A percentile compares a stretch with the other conserved stretches of the same genome.
Conservation (phyloP, 805 yeast genomes). For the Grigorovia humatica region DNA sequence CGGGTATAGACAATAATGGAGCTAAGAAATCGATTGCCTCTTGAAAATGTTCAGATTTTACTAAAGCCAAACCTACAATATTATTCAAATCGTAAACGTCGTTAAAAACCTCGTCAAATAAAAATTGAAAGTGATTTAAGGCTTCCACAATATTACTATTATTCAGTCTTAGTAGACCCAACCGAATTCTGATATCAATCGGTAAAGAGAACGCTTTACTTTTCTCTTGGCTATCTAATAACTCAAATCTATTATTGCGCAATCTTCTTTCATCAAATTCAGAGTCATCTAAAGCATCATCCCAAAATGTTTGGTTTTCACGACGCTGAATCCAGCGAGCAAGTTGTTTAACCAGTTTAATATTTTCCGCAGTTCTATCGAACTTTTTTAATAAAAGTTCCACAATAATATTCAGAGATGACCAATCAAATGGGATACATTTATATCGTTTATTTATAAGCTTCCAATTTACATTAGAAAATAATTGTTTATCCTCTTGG, state of each 20-base stretch:
- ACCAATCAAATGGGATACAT: conserved; percentile 68
- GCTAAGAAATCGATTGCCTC: conserved; percentile 64
- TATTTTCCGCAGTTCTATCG: conserved; percentile 52
- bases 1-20: conserved; percentile 47
- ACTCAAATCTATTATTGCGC: conserved; percentile 35
- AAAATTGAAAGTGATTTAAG: conserved; percentile 49
- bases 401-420: conserved; percentile 72
- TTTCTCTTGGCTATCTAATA: conserved; percentile 31
- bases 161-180: conserved; percentile 65
- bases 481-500: conserved; percentile 19
- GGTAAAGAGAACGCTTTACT: conserved; percentile 47
- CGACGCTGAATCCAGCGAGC: conserved; percentile 79
- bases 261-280: conserved; percentile 73
- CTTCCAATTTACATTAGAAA: conserved; percentile 23
- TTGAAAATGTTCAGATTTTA: conserved; percentile 55
- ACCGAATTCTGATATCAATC: conserved; percentile 74
- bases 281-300: conserved; percentile 47
- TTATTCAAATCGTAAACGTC: conserved; percentile 63
- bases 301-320: conserved; percentile 39
- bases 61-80: conserved; percentile 68
- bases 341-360: conserved; percentile 54
- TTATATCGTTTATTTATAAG: conserved; percentile 21
- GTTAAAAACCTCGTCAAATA: conserved; percentile 45
- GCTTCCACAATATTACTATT: conserved; percentile 62
- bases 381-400: conserved; percentile 56